Base-by-base conservation (phyloP, 352 stramenopile species). In the Globisporangium perplexum region DNA sequence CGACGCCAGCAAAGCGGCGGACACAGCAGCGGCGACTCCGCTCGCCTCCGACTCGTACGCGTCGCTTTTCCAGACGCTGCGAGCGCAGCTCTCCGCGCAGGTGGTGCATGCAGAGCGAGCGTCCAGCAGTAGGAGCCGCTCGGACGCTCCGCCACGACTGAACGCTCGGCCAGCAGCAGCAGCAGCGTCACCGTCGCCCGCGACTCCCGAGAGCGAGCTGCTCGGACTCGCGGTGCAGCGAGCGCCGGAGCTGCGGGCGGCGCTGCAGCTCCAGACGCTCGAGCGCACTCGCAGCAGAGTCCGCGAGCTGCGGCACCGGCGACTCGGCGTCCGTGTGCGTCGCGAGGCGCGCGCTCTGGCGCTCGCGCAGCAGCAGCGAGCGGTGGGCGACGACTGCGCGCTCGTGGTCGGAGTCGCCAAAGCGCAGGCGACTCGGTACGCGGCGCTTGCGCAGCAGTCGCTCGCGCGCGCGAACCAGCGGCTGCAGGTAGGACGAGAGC, bases 401-500 rank as follows among this genome's bases (percentile, higher is more conserved):
- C 38, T 23, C 39, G 54, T 58, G 24, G 28, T 36, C 41, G 24
- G 17, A 12, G 23, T 53, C 14, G 47, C 36, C 14, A 8, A 45
- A 5, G 33, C 23, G 17, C 35, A 53, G 11, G 39, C 20, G 12
- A 20, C 24, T 4, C 22, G 15, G 15, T 66, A 60, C 26, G 17
- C 45, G 18, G 42, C 58, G 24, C 49, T 50, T 33, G 41, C 33
- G 18, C 17, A n/a, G 17, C 59, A 66, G 28, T 33, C 41, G 3
- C 23, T 50, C 22, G 28, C 45, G 24, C 26, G 44, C 3, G 35
- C 59, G 17, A 51, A 8, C 0, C 18, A 47, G 36, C 52, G 59
- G 2, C n/a, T 66, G 18, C 41, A 62, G 54, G 59, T 66, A 28
- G 17, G 23, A n/a, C n/a, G n/a, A n/a, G n/a, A n/a, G n/a, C n/a